Percentiles rank a stretch among this genome's conserved stretches.
phyloP scores from a whole-genome alignment of 305 asterid species.

The Salvia sclarea region DNA sequence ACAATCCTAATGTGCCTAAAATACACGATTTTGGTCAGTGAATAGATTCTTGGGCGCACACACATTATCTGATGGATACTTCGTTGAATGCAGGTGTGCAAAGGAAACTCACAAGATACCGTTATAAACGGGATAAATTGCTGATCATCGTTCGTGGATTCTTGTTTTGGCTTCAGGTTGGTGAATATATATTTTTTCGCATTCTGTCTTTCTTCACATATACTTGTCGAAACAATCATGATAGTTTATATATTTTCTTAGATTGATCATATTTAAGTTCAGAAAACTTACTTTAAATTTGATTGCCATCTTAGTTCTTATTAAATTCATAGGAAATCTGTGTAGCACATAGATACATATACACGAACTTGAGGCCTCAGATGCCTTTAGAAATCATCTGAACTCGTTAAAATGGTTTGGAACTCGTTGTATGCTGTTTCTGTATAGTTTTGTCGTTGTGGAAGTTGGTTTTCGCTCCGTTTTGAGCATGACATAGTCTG shows the following conservation, averaged over 20 bases:
- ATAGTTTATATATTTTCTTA: background rate
- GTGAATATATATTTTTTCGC: background rate
- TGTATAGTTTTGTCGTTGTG: background rate
- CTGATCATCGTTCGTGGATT: slow-evolving; percentile 56
- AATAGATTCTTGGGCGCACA: background rate
- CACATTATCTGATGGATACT: background rate
- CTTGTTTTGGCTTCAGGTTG: slow-evolving; percentile 56
- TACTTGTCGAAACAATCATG: no score
- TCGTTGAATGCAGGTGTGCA: slow-evolving; percentile 39
- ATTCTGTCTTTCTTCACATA: no score
- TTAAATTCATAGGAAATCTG: no score
- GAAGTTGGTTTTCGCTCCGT: background rate
- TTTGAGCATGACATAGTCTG: background rate
- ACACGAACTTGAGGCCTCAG: no score
- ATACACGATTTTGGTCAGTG: background rate
- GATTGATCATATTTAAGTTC: background rate
- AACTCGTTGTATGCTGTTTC: background rate
- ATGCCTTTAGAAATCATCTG: no score
- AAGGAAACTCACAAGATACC: slow-evolving; percentile 24
- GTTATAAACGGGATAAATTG: slow-evolving; percentile 17
- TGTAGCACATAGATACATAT: no score
- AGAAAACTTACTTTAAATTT: no score
- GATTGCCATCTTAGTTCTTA: background rate
- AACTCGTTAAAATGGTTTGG: background rate
- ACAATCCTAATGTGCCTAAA: background rate